A percentile compares a stretch with the other conserved stretches of the same genome.
phyloP scores from a whole-genome alignment of 192 early-diverging fungal genomes.

The Podila horticola region DNA sequence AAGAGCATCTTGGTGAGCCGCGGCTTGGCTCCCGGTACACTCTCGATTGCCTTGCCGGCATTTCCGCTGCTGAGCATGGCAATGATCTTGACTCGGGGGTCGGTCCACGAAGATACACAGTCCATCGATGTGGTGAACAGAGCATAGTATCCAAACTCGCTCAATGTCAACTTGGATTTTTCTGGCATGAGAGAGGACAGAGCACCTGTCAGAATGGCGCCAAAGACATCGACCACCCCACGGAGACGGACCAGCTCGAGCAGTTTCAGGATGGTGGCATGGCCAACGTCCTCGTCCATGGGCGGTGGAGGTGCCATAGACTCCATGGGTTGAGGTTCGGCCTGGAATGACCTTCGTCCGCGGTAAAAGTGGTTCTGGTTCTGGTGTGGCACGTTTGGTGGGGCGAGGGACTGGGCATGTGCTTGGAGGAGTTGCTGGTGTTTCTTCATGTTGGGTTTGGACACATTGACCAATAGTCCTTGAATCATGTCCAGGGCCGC shows the following conservation, averaged over 20 bases:
- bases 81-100: constrained; percentile 37
- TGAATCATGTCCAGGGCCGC: constrained; percentile 46
- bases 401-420: background rate
- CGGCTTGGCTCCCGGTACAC: constrained; percentile 14
- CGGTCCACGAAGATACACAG: constrained; percentile 31
- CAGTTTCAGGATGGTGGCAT: constrained; percentile 30
- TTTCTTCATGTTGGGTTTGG: background rate
- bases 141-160: constrained; percentile 49
- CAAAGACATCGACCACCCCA: constrained; percentile 43
- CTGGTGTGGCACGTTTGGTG: background rate
- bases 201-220: constrained; percentile 34
- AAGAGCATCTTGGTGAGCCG: constrained; percentile 25
- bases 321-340: background rate
- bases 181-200: constrained; percentile 33
- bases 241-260: constrained; percentile 24
- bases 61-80: constrained; percentile 38
- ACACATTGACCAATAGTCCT: constrained; percentile 21
- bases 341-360: background rate
- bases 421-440: constrained; percentile 5
- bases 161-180: constrained; percentile 29
- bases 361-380: constrained; percentile 1
- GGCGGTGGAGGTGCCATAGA: background rate
- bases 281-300: constrained; percentile 28
- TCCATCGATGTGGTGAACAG: constrained; percentile 49
- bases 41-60: constrained; percentile 21